Evolutionary conservation across 2,329 filamentous ascomycete species (phyloP).

Genomic region (Exophiala sideris): DNA sequence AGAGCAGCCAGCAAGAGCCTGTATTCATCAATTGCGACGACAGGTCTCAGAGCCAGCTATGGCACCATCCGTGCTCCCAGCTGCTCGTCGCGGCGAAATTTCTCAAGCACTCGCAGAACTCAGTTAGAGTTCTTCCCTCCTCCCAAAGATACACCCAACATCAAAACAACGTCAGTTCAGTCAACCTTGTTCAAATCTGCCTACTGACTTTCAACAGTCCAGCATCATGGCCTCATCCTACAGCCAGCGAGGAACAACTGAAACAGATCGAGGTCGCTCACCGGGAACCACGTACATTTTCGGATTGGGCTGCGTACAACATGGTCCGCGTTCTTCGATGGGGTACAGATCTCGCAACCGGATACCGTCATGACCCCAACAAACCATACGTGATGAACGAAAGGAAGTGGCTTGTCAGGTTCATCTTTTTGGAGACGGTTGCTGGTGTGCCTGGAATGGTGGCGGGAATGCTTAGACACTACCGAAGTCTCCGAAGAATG

Average conservation of each 20-base stretch:
- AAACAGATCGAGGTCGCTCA: constrained; percentile 69
- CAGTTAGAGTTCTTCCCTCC: constrained; percentile 57
- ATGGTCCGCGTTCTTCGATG: constrained; percentile 73
- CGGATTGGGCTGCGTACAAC: constrained; percentile 75
- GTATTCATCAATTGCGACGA: constrained; percentile 17
- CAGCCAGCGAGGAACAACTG: constrained; percentile 77
- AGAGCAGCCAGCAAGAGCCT: constrained; percentile 24
- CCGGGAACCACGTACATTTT: constrained; percentile 65
- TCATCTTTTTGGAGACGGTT: constrained; percentile 91
- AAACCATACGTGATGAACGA: constrained; percentile 71
- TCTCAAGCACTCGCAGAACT: constrained; percentile 37
- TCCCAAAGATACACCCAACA: constrained; percentile 50
- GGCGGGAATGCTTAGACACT: constrained; percentile 86
- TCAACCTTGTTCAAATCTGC: constrained; percentile 1
- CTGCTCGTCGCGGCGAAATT: constrained; percentile 29
- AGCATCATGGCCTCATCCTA: constrained; percentile 28
- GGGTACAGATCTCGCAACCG: constrained; percentile 77
- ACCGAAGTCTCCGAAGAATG: constrained; percentile 77
- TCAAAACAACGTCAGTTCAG: constrained; percentile 25
- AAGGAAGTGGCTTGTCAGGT: constrained; percentile 82
- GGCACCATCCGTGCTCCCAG: constrained; percentile 19
- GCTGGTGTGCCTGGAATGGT: constrained; percentile 97
- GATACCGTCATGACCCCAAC: constrained; percentile 68
- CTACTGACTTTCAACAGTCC: constrained; percentile 35
- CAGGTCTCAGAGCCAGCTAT: constrained; percentile 29